These are phyloP conservation scores for Phialophora chinensis DNA, from an alignment of 2,329 filamentous ascomycete species.

Conservation along the genomic window DNA sequence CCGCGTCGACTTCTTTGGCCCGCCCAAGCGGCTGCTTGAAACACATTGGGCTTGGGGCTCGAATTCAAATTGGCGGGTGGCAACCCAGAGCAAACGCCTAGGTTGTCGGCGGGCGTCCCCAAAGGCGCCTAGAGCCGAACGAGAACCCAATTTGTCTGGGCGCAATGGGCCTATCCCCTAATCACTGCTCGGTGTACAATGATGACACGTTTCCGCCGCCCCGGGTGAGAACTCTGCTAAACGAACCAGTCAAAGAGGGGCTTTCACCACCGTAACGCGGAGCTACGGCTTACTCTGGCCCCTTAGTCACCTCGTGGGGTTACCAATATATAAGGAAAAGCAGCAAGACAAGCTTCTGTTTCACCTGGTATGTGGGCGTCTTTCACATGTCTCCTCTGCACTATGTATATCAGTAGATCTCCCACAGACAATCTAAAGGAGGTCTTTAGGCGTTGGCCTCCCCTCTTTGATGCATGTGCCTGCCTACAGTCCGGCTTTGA, in stretches of 20 bases:
- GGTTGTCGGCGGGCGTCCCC: conserved; percentile 5
- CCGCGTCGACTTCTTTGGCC: not conserved
- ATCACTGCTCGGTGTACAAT: not conserved
- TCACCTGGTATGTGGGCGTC: not conserved
- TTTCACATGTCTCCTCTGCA: not conserved
- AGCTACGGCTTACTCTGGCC: not conserved
- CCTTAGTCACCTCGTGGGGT: not conserved
- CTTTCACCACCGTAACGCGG: not conserved
- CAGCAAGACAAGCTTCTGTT: not conserved
- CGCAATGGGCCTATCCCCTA: not conserved
- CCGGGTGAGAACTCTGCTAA: conserved; percentile 7
- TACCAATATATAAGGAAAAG: not conserved
- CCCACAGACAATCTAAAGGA: not conserved
- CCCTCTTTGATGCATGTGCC: not conserved
- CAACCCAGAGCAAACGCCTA: conserved; percentile 3
- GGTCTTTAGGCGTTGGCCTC: not conserved
- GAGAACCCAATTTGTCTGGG: not conserved
- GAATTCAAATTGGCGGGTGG: not conserved
- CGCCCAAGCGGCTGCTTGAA: not conserved
- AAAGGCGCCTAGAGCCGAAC: conserved; percentile 1
- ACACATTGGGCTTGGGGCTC: not conserved
- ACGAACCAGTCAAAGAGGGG: not conserved
- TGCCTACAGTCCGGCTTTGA: not conserved
- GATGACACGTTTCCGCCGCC: conserved; percentile 8
- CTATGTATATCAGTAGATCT: not conserved